Percentiles rank a stretch among this genome's conserved stretches.
Conservation (phyloP, 805 yeast species). For the Ogataea pini region DNA sequence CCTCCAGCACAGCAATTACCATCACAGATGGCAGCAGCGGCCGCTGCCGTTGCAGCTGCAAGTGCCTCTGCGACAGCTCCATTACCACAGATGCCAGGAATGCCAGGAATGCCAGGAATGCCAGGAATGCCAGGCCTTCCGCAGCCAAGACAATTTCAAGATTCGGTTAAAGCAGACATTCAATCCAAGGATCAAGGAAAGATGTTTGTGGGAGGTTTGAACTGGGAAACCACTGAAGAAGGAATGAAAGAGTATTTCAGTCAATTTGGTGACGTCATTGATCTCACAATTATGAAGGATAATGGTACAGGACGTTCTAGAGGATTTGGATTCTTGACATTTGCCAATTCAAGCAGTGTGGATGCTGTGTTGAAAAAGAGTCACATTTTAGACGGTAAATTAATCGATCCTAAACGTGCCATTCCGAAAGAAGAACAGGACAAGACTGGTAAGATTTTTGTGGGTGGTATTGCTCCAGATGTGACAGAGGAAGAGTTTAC, state of each 20-base stretch:
- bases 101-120: slow-evolving; percentile 13
- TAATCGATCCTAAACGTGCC: slow-evolving; percentile 96
- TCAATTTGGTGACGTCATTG: slow-evolving; percentile 85
- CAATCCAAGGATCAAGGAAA: slow-evolving; percentile 74
- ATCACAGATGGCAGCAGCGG: slow-evolving; percentile 8
- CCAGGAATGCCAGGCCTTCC: slow-evolving; percentile 12
- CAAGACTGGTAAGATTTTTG: slow-evolving; percentile 93
- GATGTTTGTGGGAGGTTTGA: slow-evolving; percentile 95
- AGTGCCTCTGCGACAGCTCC: neutral
- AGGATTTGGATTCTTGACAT: slow-evolving; percentile 93
- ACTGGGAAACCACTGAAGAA: slow-evolving; percentile 97
- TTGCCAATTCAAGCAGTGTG: slow-evolving; percentile 77
- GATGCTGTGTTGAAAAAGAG: slow-evolving; percentile 83
- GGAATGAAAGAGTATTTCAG: slow-evolving; percentile 77
- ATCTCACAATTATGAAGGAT: slow-evolving; percentile 92
- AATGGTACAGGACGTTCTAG: slow-evolving; percentile 82
- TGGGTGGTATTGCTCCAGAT: slow-evolving; percentile 94
- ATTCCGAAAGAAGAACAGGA: slow-evolving; percentile 97
- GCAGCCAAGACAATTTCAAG: slow-evolving; percentile 23
- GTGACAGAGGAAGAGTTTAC: slow-evolving; percentile 90
- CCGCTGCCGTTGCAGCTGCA: neutral
- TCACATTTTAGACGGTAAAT: slow-evolving; percentile 91
- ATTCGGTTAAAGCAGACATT: slow-evolving; percentile 48
- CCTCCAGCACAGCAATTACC: slow-evolving; percentile 13
- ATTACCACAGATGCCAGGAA: slow-evolving; percentile 9